Evolutionary conservation across 2,329 filamentous ascomycete genomes (phyloP).

Genomic region (Xylaria sp.): DNA sequence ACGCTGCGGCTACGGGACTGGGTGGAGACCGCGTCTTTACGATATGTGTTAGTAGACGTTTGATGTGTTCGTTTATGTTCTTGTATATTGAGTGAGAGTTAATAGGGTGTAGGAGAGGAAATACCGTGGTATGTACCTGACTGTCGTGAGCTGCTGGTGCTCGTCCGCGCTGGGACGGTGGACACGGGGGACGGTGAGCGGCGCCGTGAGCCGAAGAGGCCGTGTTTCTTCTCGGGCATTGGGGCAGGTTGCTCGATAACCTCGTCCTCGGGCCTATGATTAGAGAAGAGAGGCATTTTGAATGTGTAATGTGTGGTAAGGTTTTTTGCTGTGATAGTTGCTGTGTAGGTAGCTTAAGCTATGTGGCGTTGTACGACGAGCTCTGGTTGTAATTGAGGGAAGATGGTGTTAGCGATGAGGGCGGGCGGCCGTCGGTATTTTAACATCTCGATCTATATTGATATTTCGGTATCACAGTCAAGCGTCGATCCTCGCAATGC

Average conservation of each 20-base stretch:
- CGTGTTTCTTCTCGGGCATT: constrained; percentile 56
- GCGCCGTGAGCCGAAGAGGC: constrained; percentile 54
- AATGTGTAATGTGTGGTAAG: constrained; percentile 7
- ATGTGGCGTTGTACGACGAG: neutral
- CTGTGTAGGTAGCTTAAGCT: neutral
- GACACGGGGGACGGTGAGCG: neutral
- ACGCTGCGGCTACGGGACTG: constrained; percentile 52
- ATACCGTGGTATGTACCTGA: constrained; percentile 40
- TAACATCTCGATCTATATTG: constrained; percentile 34
- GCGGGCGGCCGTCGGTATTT: constrained; percentile 38
- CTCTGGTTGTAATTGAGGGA: constrained; percentile 4
- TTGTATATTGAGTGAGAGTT: neutral
- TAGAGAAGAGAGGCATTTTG: constrained; percentile 49
- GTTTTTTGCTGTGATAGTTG: neutral
- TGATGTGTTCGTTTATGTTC: neutral
- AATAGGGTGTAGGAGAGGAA: neutral
- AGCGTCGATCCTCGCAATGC: constrained; percentile 21
- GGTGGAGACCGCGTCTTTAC: constrained; percentile 30
- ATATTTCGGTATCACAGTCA: constrained; percentile 23
- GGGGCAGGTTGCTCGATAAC: constrained; percentile 59
- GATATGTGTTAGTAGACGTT: constrained; percentile 17
- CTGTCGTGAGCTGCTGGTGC: constrained; percentile 42
- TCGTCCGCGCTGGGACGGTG: constrained; percentile 39
- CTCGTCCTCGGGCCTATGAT: constrained; percentile 46
- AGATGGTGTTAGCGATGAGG: neutral